A percentile compares a stretch with the other conserved stretches of the same genome.
These are phyloP conservation scores for Candida taoyuanica DNA, from an alignment of 805 yeast genomes.

Conservation along the genomic window DNA sequence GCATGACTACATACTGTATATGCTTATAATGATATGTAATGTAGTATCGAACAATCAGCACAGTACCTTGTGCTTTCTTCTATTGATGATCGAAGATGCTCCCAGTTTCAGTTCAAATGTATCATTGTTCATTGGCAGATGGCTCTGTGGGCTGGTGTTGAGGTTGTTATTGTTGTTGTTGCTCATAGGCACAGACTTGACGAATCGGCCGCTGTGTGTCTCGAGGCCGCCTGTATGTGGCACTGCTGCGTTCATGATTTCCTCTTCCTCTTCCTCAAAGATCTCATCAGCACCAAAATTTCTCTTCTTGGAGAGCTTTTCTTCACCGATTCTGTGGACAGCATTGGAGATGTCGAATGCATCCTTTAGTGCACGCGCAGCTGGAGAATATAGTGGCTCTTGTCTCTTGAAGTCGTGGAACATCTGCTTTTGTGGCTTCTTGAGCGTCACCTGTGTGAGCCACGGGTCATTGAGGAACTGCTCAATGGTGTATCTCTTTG, in stretches of 20 bases:
- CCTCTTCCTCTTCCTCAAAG: conserved; percentile 27
- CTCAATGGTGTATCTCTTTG: conserved; percentile 60
- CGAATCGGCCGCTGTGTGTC: conserved; percentile 17
- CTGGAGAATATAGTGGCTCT: conserved; percentile 50
- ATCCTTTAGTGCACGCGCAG: conserved; percentile 76
- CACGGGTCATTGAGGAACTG: conserved; percentile 71
- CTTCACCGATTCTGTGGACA: conserved; percentile 54
- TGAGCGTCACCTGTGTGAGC: conserved; percentile 34
- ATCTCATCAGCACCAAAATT: conserved; percentile 9
- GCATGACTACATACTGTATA: too few species aligned
- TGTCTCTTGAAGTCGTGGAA: conserved; percentile 23
- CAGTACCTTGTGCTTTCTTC: conserved; percentile 31
- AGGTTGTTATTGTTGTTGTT: conserved; percentile 11
- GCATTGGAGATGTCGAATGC: conserved; percentile 86
- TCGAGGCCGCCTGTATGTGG: conserved; percentile 18
- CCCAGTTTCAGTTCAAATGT: conserved; percentile 34
- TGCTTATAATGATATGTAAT: too few species aligned
- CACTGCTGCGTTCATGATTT: conserved; percentile 5
- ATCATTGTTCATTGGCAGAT: conserved; percentile 1
- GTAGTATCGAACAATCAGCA: too few species aligned
- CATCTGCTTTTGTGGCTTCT: conserved; percentile 20
- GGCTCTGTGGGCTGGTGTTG: conserved; percentile 3
- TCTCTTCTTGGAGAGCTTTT: conserved; percentile 16
- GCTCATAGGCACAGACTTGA: conserved; percentile 16
- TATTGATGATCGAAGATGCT: conserved; percentile 37